phyloP scores from a whole-genome alignment of 495 filamentous ascomycete genomes.

The Cryomyces minteri region DNA sequence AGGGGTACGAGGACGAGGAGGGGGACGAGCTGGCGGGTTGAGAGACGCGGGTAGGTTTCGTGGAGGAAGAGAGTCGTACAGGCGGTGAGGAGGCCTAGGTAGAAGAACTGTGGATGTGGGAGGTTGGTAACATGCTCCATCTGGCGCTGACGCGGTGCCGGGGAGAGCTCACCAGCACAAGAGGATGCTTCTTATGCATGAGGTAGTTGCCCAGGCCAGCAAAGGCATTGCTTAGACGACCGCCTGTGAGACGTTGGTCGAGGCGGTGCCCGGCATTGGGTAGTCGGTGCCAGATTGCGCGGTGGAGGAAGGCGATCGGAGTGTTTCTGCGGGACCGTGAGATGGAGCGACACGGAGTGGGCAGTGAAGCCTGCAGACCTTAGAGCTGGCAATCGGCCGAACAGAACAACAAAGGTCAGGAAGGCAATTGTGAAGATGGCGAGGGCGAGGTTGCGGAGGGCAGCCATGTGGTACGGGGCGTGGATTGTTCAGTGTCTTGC shows the following conservation, averaged over 20 bases:
- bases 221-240: constrained; percentile 36
- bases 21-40: constrained; percentile 28
- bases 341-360: constrained; percentile 5
- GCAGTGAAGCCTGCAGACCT: constrained; percentile 30
- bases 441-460: constrained; percentile 44
- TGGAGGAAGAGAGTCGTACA: constrained; percentile 42
- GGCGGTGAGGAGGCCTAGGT: constrained; percentile 24
- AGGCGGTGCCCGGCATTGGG: constrained; percentile 31
- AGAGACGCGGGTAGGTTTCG: constrained; percentile 41
- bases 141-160: not conserved
- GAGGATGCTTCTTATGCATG: constrained; percentile 70
- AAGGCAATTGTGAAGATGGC: constrained; percentile 53
- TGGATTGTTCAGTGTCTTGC: no score
- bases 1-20: constrained; percentile 34
- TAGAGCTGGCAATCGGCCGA: constrained; percentile 71
- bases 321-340: constrained; percentile 43
- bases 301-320: constrained; percentile 65
- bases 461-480: no score
- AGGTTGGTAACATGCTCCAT: not conserved
- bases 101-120: constrained; percentile 21
- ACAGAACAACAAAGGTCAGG: constrained; percentile 73
- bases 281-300: constrained; percentile 46
- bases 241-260: constrained; percentile 48
- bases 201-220: constrained; percentile 45
- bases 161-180: constrained; percentile 36